Conservation (phyloP, 2,329 filamentous ascomycete genomes). For the Penicillium sp. region DNA sequence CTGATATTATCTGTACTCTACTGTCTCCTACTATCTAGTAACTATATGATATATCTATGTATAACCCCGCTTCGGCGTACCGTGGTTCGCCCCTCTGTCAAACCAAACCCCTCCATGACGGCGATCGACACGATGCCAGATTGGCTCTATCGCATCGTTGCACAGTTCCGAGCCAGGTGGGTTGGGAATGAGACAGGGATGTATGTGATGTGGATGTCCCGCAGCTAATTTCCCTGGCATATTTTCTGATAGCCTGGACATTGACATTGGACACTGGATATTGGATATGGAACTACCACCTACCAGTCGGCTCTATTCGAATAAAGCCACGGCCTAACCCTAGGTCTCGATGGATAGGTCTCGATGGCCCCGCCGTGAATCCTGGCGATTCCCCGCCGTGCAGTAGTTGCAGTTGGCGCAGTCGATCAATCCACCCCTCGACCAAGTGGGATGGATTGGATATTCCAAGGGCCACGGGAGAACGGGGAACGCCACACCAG, state of each 20-base stretch:
- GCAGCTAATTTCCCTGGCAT: constrained; percentile 8
- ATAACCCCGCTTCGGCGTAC: constrained; percentile 10
- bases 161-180: constrained; percentile 22
- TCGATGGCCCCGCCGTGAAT: constrained; percentile 13
- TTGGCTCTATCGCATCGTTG: constrained; percentile 18
- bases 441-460: constrained; percentile 3
- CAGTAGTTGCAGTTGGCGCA: constrained; percentile 16
- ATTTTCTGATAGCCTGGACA: constrained; percentile 1
- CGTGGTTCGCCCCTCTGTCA: constrained; percentile 24
- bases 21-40: too few species aligned
- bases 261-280: neutral
- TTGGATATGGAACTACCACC: neutral
- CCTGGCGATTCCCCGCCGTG: constrained; percentile 16
- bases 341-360: neutral
- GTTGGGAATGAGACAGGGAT: constrained; percentile 30
- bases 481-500: constrained; percentile 11
- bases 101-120: constrained; percentile 15
- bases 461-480: constrained; percentile 2
- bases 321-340: too few species aligned
- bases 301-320: too few species aligned
- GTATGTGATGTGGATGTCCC: too few species aligned
- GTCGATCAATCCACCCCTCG: constrained; percentile 20
- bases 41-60: too few species aligned
- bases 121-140: constrained; percentile 20
- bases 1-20: too few species aligned